Evolutionary conservation across 495 filamentous ascomycete genomes (phyloP).

Genomic region (Neurospora sublineolata): DNA sequence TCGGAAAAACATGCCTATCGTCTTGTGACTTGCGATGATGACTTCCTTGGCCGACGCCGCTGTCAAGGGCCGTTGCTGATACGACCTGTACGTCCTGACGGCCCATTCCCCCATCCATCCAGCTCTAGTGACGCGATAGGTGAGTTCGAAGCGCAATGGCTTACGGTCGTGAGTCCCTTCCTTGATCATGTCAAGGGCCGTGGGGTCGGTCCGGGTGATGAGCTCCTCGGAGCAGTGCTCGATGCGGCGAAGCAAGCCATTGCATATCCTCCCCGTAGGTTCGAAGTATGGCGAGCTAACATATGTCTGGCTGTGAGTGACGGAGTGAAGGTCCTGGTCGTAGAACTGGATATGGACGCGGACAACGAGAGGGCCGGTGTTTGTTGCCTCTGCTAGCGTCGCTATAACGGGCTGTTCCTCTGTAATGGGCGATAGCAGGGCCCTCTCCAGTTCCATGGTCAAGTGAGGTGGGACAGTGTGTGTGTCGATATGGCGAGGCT

Average conservation of each 20-base stretch:
- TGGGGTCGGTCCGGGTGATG: slow-evolving; percentile 35
- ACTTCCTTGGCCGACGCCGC: slow-evolving; percentile 29
- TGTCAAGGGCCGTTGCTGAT: slow-evolving; percentile 33
- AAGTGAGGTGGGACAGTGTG: not conserved
- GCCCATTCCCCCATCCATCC: slow-evolving; percentile 29
- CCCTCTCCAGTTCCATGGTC: slow-evolving; percentile 16
- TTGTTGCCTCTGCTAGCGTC: not conserved
- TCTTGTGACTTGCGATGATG: slow-evolving; percentile 30
- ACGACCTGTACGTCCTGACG: slow-evolving; percentile 31
- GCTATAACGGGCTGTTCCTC: slow-evolving; percentile 8
- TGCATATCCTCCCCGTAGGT: slow-evolving; percentile 28
- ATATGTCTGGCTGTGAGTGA: slow-evolving; percentile 27
- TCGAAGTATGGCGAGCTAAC: slow-evolving; percentile 27
- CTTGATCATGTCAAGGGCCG: slow-evolving; percentile 27
- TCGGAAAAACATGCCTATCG: slow-evolving; percentile 34
- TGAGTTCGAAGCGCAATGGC: slow-evolving; percentile 32
- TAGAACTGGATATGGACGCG: slow-evolving; percentile 35
- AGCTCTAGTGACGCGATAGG: slow-evolving; percentile 27
- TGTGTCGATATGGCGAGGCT: not conserved
- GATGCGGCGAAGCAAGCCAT: slow-evolving; percentile 33
- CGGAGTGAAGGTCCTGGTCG: slow-evolving; percentile 28
- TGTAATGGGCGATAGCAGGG: slow-evolving; percentile 14
- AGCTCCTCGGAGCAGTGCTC: slow-evolving; percentile 37
- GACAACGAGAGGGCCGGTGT: slow-evolving; percentile 12
- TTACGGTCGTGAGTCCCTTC: slow-evolving; percentile 26